phyloP scores from a whole-genome alignment of 768 basidiomycete species.

The Phlebiopsis flavidoalba region DNA sequence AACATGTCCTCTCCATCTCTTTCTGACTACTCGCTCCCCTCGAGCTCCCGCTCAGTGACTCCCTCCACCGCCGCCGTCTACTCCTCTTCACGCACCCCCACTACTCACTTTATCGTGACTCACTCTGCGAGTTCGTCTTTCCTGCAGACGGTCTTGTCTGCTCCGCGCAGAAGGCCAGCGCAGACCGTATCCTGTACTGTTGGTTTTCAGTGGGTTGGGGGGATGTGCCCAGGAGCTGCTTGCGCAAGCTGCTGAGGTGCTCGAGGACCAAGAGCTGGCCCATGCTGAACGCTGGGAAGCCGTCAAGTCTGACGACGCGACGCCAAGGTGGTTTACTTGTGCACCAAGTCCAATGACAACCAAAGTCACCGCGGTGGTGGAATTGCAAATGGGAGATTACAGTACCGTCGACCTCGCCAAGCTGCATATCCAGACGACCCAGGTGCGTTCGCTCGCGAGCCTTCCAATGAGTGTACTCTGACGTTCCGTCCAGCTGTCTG shows the following conservation, averaged over 20 bases:
- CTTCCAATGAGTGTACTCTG: too few relatives aligned
- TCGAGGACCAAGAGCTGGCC: constrained; percentile 12
- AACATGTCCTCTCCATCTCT: constrained; percentile 6
- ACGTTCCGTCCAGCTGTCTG: not conserved
- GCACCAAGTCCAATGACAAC: constrained; percentile 7
- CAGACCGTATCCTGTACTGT: constrained; percentile 18
- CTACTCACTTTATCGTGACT: constrained; percentile 13
- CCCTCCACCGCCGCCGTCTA: constrained; percentile 12
- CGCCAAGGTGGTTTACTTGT: constrained; percentile 11
- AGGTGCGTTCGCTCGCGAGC: too few relatives aligned
- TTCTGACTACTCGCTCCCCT: not conserved
- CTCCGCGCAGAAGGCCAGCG: constrained; percentile 12
- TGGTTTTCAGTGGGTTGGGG: constrained; percentile 16
- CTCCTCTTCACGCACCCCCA: not conserved
- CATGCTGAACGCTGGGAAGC: constrained; percentile 10
- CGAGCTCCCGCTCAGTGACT: constrained; percentile 3
- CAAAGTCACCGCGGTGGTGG: not conserved
- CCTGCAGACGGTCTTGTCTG: constrained; percentile 16
- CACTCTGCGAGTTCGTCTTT: constrained; percentile 12
- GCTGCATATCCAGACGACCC: constrained; percentile 2
- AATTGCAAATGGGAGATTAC: too few relatives aligned
- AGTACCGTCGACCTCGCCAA: constrained; percentile 6
- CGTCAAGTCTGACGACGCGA: constrained; percentile 7
- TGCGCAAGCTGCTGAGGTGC: constrained; percentile 11
- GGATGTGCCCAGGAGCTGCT: constrained; percentile 10